Base-by-base conservation (phyloP, 495 filamentous ascomycete genomes). In the Massariosphaeria phaeospora region DNA sequence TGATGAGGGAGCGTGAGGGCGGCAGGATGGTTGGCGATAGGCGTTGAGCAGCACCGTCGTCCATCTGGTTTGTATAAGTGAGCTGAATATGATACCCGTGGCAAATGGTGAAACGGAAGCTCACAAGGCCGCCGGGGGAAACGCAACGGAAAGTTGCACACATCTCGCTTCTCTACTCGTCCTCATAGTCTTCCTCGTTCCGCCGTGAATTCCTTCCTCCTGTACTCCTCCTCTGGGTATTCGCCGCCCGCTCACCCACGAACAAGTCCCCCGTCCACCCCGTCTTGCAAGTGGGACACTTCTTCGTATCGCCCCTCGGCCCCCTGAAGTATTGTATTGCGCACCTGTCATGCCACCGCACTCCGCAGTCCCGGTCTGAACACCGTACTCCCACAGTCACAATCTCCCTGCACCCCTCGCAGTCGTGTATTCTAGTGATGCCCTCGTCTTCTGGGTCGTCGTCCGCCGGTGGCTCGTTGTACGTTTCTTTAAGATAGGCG, bases 341-440 rank as follows among this genome's bases (percentile, higher is more conserved):
- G 45, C 53, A 61, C 8, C 13, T 12, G 18, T 56, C 58, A 51
- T 57, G 57, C 43, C 48, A 44, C 18, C 36, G 27, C 11, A 38
- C 49, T 20, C 17, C 35, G 46, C 43, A 75, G 78, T 66, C 62
- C 81, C 81, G 26, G 25, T 55, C 39, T 8, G n/a, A 20, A 34
- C 57, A 61, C 36, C 57, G 30, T 38, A 29, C 3, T 23, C 57
- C 57, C 55, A 87, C 72, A 7, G 90, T 97, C 51, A 96, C 79
- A 50, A 97, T 86, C 68, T 96, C 90, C 69, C 81, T 87, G 68
- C 93, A 98, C 1, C 86, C 88, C 66, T 83, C 78, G 70, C 93
- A 98, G 53, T 83, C 80, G 79, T 93, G 95, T 66, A 98, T 85
- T 55, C 78, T 78, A 64, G 56, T 15, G 57, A 67, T 71, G 20